A percentile compares a stretch with the other conserved stretches of the same genome.
Conservation (phyloP, 2,329 filamentous ascomycete genomes). For the Pseudogymnoascus pannorum region DNA sequence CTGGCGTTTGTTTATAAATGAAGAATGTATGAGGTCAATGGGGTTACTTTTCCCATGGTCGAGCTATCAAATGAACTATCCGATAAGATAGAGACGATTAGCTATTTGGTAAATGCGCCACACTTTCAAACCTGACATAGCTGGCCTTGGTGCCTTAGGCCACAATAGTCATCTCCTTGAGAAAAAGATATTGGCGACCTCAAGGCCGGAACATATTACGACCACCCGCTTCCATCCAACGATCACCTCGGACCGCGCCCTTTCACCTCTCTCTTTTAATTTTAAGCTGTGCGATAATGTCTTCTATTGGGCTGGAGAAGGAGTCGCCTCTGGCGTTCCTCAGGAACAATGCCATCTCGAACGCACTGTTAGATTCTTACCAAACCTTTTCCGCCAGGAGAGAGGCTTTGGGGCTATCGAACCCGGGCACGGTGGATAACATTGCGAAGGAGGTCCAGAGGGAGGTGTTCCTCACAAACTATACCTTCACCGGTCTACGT, state of each 20-base stretch:
- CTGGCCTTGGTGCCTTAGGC: constrained; percentile 3
- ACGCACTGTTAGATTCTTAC: constrained; percentile 68
- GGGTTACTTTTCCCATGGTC: background rate
- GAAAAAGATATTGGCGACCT: constrained; percentile 11
- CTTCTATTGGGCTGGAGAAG: constrained; percentile 27
- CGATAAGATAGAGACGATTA: constrained; percentile 7
- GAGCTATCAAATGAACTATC: constrained; percentile 4
- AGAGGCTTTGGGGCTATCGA: constrained; percentile 78
- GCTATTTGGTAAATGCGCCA: background rate
- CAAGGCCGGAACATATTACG: constrained; percentile 4
- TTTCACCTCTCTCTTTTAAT: constrained; percentile 6
- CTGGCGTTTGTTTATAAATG: constrained; percentile 4
- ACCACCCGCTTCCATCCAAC: constrained; percentile 1
- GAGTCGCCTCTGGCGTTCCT: constrained; percentile 57
- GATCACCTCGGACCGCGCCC: constrained; percentile 5
- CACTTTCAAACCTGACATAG: background rate
- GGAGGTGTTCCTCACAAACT: constrained; percentile 93
- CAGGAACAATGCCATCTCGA: constrained; percentile 64
- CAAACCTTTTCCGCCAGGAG: constrained; percentile 76
- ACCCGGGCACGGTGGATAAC: constrained; percentile 87
- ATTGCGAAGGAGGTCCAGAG: constrained; percentile 88
- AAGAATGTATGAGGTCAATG: constrained; percentile 5
- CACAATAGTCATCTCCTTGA: constrained; percentile 6
- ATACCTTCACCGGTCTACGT: constrained; percentile 92
- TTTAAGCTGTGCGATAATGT: constrained; percentile 19